A percentile compares a stretch with the other conserved stretches of the same genome.
phyloP scores from a whole-genome alignment of 1,139 yeast species.

The Kluyveromyces sp. region DNA sequence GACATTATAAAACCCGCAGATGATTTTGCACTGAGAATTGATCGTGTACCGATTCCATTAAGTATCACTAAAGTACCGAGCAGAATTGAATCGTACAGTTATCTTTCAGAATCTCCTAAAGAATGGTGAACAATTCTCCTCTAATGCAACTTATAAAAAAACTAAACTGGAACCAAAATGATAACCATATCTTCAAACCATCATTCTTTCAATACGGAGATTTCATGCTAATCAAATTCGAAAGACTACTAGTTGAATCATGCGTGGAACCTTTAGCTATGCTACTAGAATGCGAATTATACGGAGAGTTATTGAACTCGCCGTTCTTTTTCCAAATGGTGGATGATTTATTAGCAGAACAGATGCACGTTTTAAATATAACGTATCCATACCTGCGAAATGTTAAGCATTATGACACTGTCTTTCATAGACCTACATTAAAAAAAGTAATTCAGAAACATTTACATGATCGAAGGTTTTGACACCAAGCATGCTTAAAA shows the following conservation, averaged over 20 bases:
- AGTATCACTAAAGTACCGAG: slow-evolving; percentile 3
- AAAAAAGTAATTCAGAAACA: slow-evolving; percentile 18
- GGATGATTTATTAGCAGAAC: slow-evolving; percentile 40
- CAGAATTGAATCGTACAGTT: neutral
- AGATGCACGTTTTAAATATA: slow-evolving; percentile 35
- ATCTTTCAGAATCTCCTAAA: neutral
- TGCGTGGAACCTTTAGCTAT: slow-evolving; percentile 73
- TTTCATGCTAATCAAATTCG: slow-evolving; percentile 52
- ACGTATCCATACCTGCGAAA: slow-evolving; percentile 33
- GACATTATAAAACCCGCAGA: neutral
- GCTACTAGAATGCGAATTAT: slow-evolving; percentile 50
- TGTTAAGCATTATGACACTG: slow-evolving; percentile 34
- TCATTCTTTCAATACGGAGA: slow-evolving; percentile 34
- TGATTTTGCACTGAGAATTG: slow-evolving; percentile 14
- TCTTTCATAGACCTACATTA: slow-evolving; percentile 39
- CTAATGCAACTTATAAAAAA: slow-evolving; percentile 33
- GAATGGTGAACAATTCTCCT: slow-evolving; percentile 24
- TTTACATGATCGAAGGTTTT: slow-evolving; percentile 28
- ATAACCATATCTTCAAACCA: slow-evolving; percentile 7
- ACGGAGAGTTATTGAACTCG: slow-evolving; percentile 51
- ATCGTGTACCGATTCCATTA: slow-evolving; percentile 9
- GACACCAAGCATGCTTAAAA: slow-evolving; percentile 64
- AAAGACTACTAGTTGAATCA: slow-evolving; percentile 61
- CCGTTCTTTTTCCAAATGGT: slow-evolving; percentile 32
- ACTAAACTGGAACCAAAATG: slow-evolving; percentile 11